Evolutionary conservation across 176 grass and related monocot species (phyloP).

Genomic region (Hyparrhenia diplandra): DNA sequence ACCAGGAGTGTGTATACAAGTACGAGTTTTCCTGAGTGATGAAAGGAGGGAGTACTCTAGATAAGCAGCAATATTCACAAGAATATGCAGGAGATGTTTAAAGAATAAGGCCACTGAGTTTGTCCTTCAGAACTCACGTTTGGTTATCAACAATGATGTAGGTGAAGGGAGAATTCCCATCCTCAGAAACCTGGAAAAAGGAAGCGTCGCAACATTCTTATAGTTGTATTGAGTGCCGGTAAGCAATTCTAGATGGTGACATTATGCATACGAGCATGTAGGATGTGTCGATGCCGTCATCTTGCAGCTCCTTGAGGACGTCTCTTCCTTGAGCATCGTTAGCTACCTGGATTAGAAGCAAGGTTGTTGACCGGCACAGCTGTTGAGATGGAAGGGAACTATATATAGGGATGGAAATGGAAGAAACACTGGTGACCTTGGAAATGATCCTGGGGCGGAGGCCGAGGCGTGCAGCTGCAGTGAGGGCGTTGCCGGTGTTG

Average conservation of each 20-base stretch:
- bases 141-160: conserved; percentile 94
- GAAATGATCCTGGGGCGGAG: conserved; percentile 66
- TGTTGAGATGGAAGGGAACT: neutral
- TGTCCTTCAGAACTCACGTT: conserved; percentile 46
- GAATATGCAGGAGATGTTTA: neutral
- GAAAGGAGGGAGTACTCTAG: neutral
- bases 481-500: conserved; percentile 87
- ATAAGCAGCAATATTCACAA: neutral
- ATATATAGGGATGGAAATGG: neutral
- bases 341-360: conserved; percentile 33
- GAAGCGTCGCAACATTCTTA: neutral
- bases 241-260: neutral
- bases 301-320: conserved; percentile 64
- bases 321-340: conserved; percentile 64
- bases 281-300: conserved; percentile 74
- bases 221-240: neutral
- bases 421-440: conserved; percentile 44
- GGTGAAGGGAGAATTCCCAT: conserved; percentile 82
- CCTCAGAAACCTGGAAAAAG: conserved; percentile 51
- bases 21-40: conserved; percentile 80
- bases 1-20: conserved; percentile 91
- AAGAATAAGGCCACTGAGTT: neutral
- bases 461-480: conserved; percentile 70
- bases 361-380: neutral
- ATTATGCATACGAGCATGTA: conserved; percentile 46